These are phyloP conservation scores for Leishmania tarentolae DNA, from an alignment of 208 protist species.

Conservation along the genomic window DNA sequence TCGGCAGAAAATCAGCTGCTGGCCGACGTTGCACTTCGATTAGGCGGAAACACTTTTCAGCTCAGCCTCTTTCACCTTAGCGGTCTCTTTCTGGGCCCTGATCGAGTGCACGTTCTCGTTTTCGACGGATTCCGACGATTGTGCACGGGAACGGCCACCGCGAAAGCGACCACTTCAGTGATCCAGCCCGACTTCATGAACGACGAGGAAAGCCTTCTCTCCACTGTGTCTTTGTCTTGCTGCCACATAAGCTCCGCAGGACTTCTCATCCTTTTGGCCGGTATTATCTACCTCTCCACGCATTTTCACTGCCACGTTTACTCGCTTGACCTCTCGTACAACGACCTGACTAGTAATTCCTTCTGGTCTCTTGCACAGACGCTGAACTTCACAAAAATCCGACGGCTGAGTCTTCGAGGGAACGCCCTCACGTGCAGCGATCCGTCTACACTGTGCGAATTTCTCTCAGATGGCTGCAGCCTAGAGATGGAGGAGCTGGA, in stretches of 20 bases:
- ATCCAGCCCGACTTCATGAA: not conserved
- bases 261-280: constrained; percentile 59
- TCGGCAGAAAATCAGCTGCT: constrained; percentile 58
- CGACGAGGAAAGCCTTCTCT: constrained; percentile 22
- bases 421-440: constrained; percentile 63
- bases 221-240: constrained; percentile 65
- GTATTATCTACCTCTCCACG: constrained; percentile 28
- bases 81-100: constrained; percentile 52
- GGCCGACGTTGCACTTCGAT: constrained; percentile 54
- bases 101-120: constrained; percentile 61
- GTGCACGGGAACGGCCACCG: not conserved
- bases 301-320: constrained; percentile 9
- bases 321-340: constrained; percentile 78
- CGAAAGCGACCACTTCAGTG: not conserved
- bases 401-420: constrained; percentile 63
- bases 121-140: constrained; percentile 58
- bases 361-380: constrained; percentile 52
- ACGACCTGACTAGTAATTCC: constrained; percentile 46
- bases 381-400: constrained; percentile 50
- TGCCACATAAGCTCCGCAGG: constrained; percentile 66
- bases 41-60: constrained; percentile 36
- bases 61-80: constrained; percentile 74
- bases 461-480: constrained; percentile 63
- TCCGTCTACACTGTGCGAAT: constrained; percentile 46
- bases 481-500: constrained; percentile 70